These are phyloP conservation scores for Erigeron canadensis DNA, from an alignment of 129 eudicot species.

Conservation along the genomic window DNA sequence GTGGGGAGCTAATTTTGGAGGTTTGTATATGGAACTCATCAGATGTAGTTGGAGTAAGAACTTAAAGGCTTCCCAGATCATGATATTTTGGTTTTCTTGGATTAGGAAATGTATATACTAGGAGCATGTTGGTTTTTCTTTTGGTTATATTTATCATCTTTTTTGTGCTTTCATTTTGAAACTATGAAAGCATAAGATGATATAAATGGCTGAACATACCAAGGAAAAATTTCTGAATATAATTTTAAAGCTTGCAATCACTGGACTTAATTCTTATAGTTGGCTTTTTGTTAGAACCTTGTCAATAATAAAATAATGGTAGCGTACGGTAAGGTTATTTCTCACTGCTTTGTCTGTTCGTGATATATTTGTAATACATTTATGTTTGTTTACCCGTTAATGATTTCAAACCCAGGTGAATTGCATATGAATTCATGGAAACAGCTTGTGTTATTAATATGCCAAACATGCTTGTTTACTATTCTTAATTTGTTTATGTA, in stretches of 20 bases:
- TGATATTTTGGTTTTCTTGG: conserved; percentile 11
- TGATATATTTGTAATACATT: too few relatives aligned
- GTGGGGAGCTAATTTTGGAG: conserved; percentile 67
- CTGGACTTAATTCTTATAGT: background rate
- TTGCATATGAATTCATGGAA: too few relatives aligned
- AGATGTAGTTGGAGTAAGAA: conserved; percentile 39
- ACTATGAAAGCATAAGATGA: conserved; percentile 16
- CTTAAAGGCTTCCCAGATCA: conserved; percentile 22
- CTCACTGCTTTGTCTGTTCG: too few relatives aligned
- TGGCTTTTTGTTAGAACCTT: too few relatives aligned
- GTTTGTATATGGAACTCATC: conserved; percentile 75
- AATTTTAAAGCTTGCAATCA: background rate
- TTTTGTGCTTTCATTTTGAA: conserved; percentile 15
- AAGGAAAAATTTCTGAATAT: conserved; percentile 18
- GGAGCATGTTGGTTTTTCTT: conserved; percentile 16
- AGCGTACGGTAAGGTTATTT: too few relatives aligned
- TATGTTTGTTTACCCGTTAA: too few relatives aligned
- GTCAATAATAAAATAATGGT: too few relatives aligned
- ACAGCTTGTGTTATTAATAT: too few relatives aligned
- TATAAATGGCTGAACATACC: conserved; percentile 21
- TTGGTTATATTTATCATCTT: background rate
- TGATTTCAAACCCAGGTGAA: too few relatives aligned
- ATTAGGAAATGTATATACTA: conserved; percentile 38
- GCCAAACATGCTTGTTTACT: too few relatives aligned
- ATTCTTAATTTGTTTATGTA: too few relatives aligned